A percentile compares a stretch with the other conserved stretches of the same genome.
phyloP scores from a whole-genome alignment of 768 basidiomycete species.

The Bullera alba region DNA sequence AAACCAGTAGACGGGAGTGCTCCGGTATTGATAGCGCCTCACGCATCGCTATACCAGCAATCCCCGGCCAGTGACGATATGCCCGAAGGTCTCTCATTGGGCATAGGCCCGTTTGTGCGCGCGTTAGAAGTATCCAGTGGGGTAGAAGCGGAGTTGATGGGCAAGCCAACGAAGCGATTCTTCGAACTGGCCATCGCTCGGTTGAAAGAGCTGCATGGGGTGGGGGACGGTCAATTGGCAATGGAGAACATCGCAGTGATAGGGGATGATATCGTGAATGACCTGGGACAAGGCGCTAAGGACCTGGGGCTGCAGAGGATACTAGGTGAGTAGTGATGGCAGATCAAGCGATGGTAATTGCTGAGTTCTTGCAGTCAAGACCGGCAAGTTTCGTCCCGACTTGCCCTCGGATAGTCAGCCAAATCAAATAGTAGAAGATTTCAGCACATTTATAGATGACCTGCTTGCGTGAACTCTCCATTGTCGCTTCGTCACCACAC shows the following conservation, averaged over 20 bases:
- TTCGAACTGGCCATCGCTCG: constrained; percentile 56
- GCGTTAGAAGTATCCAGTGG: constrained; percentile 58
- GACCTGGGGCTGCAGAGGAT: constrained; percentile 60
- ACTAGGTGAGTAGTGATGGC: constrained; percentile 51
- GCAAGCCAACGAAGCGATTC: constrained; percentile 59
- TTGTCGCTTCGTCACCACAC: no score
- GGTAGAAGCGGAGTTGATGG: constrained; percentile 54
- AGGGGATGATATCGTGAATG: constrained; percentile 62
- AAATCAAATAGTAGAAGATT: constrained; percentile 55
- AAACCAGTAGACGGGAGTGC: constrained; percentile 1
- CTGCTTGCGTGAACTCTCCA: no score
- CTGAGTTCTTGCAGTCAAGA: constrained; percentile 50
- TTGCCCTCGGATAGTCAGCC: constrained; percentile 55
- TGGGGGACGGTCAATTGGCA: constrained; percentile 17
- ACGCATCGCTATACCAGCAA: constrained; percentile 53
- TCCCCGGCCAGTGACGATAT: constrained; percentile 43
- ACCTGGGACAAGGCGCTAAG: constrained; percentile 59
- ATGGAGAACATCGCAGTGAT: constrained; percentile 52
- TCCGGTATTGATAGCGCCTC: constrained; percentile 56
- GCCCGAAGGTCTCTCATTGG: constrained; percentile 56
- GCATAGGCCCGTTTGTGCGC: constrained; percentile 63
- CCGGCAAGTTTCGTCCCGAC: constrained; percentile 63
- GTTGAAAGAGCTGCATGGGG: constrained; percentile 38
- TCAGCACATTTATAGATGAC: constrained; percentile 55
- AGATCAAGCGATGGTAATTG: constrained; percentile 5